Conservation (phyloP, 1,284 basidiomycete species). For the Cryptococcus sp. region DNA sequence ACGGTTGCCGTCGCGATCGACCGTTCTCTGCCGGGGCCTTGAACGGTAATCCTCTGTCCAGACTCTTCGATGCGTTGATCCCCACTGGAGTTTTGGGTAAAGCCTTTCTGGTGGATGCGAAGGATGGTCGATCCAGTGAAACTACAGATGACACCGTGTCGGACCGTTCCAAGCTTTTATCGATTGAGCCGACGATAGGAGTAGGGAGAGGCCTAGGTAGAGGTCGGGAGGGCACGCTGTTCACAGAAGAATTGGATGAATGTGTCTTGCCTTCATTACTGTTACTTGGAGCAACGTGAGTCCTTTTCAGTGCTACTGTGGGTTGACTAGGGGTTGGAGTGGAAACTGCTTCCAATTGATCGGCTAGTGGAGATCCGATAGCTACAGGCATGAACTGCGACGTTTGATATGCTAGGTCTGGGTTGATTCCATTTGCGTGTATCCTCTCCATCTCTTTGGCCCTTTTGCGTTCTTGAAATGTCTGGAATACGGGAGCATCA, state of each 20-base stretch:
- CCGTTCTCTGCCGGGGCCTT: not conserved
- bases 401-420: not conserved
- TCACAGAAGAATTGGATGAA: no score
- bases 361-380: not conserved
- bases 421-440: not conserved
- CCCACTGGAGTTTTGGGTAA: constrained; percentile 40
- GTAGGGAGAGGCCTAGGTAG: constrained; percentile 1
- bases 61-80: constrained; percentile 31
- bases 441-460: constrained; percentile 27
- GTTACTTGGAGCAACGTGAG: no score
- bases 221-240: not conserved
- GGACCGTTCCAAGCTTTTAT: constrained; percentile 26
- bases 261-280: no score
- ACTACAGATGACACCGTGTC: constrained; percentile 43
- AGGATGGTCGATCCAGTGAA: constrained; percentile 37
- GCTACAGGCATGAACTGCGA: not conserved
- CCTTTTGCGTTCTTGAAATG: constrained; percentile 42
- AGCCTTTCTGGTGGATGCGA: constrained; percentile 20
- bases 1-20: constrained; percentile 18
- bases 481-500: constrained; percentile 40
- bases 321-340: not conserved
- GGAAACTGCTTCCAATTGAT: not conserved
- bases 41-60: constrained; percentile 32
- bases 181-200: not conserved
- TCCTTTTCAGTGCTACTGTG: not conserved